These are phyloP conservation scores for Leptographium radiaticola DNA, from an alignment of 2,329 filamentous ascomycete species.

Conservation along the genomic window DNA sequence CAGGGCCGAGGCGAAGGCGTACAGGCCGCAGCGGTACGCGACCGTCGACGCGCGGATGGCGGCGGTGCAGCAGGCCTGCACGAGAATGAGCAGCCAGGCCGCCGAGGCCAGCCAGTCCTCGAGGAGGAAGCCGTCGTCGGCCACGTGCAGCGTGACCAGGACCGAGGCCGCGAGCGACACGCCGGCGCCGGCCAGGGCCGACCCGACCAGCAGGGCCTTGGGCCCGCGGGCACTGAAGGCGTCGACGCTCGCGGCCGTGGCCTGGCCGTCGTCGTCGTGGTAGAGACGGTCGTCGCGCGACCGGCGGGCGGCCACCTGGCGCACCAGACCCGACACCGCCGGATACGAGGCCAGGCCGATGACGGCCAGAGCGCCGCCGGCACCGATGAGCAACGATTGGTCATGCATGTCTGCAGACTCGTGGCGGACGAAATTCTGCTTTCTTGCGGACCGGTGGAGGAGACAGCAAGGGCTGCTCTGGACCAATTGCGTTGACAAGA, in stretches of 20 bases:
- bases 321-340: conserved; percentile 15
- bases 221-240: conserved; percentile 48
- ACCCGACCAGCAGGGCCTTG: conserved; percentile 39
- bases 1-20: conserved; percentile 33
- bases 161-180: conserved; percentile 44
- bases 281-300: conserved; percentile 32
- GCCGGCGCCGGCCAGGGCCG: conserved; percentile 39
- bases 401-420: conserved; percentile 14
- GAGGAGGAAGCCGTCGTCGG: conserved; percentile 27
- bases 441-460: not conserved
- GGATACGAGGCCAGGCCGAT: conserved; percentile 19
- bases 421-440: not conserved
- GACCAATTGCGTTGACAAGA: too few species aligned
- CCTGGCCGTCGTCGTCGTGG: conserved; percentile 56
- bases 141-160: conserved; percentile 28
- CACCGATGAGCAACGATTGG: conserved; percentile 15
- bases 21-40: conserved; percentile 40
- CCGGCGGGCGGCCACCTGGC: conserved; percentile 16
- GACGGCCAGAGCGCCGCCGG: conserved; percentile 16
- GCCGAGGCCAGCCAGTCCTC: conserved; percentile 47
- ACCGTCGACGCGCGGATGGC: conserved; percentile 36
- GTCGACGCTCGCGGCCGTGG: conserved; percentile 47
- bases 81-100: conserved; percentile 48
- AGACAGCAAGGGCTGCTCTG: not conserved
- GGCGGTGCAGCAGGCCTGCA: conserved; percentile 37